Evolutionary conservation across 2,329 filamentous ascomycete genomes (phyloP).

Genomic region (Septoria linicola): DNA sequence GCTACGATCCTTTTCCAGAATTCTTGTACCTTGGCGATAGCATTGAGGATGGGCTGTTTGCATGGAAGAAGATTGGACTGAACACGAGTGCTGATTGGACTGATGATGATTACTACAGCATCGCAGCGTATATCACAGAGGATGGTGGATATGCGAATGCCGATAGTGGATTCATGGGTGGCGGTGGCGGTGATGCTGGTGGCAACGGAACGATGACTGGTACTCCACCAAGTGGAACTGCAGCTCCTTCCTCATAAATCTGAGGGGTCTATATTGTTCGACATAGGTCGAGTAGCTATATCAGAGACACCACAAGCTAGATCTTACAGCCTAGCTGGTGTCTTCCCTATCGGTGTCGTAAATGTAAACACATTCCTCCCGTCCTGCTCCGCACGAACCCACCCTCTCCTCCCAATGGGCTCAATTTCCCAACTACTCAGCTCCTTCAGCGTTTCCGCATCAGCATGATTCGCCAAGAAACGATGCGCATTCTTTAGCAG

Average conservation of each 20-base stretch:
- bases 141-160: constrained; percentile 28
- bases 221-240: constrained; percentile 17
- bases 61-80: constrained; percentile 55
- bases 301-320: too few relatives aligned
- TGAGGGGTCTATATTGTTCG: too few relatives aligned
- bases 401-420: constrained; percentile 51
- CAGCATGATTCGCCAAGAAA: constrained; percentile 59
- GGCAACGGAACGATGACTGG: constrained; percentile 16
- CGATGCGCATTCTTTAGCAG: constrained; percentile 49
- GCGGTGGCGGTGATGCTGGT: constrained; percentile 9
- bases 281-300: too few relatives aligned
- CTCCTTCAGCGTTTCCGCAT: constrained; percentile 49
- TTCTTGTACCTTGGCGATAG: constrained; percentile 58
- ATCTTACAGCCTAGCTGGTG: constrained; percentile 21
- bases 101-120: constrained; percentile 21
- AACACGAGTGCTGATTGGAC: constrained; percentile 38
- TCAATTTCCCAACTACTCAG: constrained; percentile 48
- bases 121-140: constrained; percentile 25
- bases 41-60: constrained; percentile 53
- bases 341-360: constrained; percentile 2
- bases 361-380: constrained; percentile 44
- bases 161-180: constrained; percentile 18
- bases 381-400: constrained; percentile 41
- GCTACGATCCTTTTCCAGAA: constrained; percentile 58
- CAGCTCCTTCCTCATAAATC: constrained; percentile 8